Evolutionary conservation across 2,329 filamentous ascomycete species (phyloP).

Genomic region (Trichophyton schoenleinii): DNA sequence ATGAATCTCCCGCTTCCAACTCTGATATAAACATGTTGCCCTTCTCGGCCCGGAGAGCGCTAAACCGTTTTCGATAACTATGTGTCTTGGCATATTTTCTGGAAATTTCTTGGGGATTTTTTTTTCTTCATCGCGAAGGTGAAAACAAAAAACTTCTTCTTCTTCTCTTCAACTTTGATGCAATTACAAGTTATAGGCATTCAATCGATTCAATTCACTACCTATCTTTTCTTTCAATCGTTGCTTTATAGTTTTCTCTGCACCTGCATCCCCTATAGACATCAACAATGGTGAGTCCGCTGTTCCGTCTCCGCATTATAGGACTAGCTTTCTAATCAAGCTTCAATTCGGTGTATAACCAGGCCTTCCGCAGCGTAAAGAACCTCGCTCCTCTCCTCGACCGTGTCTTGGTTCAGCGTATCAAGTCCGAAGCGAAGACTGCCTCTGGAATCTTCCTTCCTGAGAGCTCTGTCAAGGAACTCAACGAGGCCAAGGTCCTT

Average conservation of each 20-base stretch:
- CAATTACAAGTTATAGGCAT: not conserved
- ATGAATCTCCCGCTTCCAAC: too few species aligned
- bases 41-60: not conserved
- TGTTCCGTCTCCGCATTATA: not conserved
- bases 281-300: constrained; percentile 9
- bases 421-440: constrained; percentile 95
- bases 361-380: constrained; percentile 84
- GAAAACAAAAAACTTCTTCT: constrained; percentile 11
- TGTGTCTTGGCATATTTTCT: constrained; percentile 16
- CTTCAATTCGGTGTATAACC: constrained; percentile 2
- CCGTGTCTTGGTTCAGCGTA: constrained; percentile 92
- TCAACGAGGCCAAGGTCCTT: constrained; percentile 93
- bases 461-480: constrained; percentile 91
- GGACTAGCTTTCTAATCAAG: constrained; percentile 2
- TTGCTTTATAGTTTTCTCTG: not conserved
- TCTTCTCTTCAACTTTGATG: not conserved
- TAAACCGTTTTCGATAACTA: constrained; percentile 3
- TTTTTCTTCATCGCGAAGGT: not conserved
- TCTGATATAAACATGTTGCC: not conserved
- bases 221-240: constrained; percentile 4
- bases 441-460: constrained; percentile 95
- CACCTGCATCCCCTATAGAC: not conserved
- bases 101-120: constrained; percentile 15
- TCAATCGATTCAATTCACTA: not conserved
- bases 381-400: constrained; percentile 90